Base-by-base conservation (phyloP, 2,329 filamentous ascomycete species). In the Bipolaris gigantea region DNA sequence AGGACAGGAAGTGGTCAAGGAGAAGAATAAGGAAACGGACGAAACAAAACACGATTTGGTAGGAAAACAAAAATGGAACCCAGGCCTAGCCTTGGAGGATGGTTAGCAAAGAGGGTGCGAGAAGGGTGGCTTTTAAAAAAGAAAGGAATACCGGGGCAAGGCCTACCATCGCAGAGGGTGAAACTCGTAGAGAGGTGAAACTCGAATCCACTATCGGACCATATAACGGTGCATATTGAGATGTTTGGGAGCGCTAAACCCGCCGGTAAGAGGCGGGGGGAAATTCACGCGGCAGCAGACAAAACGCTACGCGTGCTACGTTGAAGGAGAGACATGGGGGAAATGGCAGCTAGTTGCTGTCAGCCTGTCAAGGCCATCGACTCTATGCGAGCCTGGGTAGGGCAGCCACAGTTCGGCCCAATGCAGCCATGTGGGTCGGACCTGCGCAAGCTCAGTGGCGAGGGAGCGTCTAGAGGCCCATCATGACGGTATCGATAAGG, bases 61-160 rank as follows among this genome's bases (percentile, higher is more conserved):
- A 53, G 50, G 50, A 52, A 57, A 59, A 11, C 10, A 30, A 30
- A 55, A 58, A 60, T 43, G 60, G 53, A 65, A 60, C 36, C 59
- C 62, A 70, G 64, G 67, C 66, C 66, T 61, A 63, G 67, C 64
- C 67, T 69, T 46, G 63, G 62, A 64, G 63, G 57, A 60, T 59
- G 57, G 63, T 48, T 53, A 50, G 61, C 57, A 55, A 64, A 52
- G 62, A 67, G 56, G 59, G 64, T 62, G 66, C 53, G 63, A 63
- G 50, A 59, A 61, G 55, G 23, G 44, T 50, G 47, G 55, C 64
- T 65, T 67, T 67, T 30, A 30, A 30, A 70, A 71, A 67, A 71
- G 66, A 61, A 60, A 62, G 27, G 56, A 61, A 59, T 52, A 45
- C 50, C 50, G 59, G 56, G 40, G 44, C 43, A 48, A 55, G 51